Evolutionary conservation across 495 filamentous ascomycete genomes (phyloP).

Genomic region (Saxophila tyrrhenica): DNA sequence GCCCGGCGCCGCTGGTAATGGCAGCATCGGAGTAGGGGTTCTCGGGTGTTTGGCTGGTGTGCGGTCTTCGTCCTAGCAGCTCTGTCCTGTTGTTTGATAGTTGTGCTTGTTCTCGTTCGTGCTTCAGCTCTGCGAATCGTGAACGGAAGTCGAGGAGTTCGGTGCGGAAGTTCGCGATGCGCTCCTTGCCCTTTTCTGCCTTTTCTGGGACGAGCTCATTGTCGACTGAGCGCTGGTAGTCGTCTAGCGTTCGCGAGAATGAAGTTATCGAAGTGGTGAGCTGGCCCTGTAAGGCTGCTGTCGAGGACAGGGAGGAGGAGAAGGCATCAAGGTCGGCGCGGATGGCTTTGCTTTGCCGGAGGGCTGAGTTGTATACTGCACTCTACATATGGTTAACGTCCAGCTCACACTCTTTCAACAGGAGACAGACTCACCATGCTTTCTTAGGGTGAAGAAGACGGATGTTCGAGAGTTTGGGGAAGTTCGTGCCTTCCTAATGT

Average conservation of each 20-base stretch:
- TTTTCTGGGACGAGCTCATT: constrained; percentile 78
- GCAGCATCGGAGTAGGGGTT: constrained; percentile 76
- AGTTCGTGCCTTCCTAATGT: neutral
- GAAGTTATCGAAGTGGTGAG: constrained; percentile 79
- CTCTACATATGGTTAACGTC: constrained; percentile 43
- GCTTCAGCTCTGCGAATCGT: constrained; percentile 65
- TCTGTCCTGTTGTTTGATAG: constrained; percentile 60
- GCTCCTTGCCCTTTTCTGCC: constrained; percentile 78
- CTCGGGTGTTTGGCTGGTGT: constrained; percentile 77
- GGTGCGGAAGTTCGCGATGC: constrained; percentile 71
- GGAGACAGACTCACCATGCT: neutral
- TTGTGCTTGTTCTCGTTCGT: constrained; percentile 52
- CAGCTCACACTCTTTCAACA: neutral
- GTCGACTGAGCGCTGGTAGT: constrained; percentile 76
- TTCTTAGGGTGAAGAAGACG: neutral
- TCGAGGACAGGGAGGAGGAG: constrained; percentile 48
- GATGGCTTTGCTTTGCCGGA: constrained; percentile 82
- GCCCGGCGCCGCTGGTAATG: constrained; percentile 13
- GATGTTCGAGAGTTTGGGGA: neutral
- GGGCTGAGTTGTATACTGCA: constrained; percentile 87
- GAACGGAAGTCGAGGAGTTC: constrained; percentile 70
- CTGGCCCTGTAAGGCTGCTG: constrained; percentile 60
- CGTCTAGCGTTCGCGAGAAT: constrained; percentile 82
- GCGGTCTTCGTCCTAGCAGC: constrained; percentile 80
- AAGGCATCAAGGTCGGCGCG: constrained; percentile 73